Evolutionary conservation across 805 yeast genomes (phyloP).

Genomic region (Metschnikowia cubensis): DNA sequence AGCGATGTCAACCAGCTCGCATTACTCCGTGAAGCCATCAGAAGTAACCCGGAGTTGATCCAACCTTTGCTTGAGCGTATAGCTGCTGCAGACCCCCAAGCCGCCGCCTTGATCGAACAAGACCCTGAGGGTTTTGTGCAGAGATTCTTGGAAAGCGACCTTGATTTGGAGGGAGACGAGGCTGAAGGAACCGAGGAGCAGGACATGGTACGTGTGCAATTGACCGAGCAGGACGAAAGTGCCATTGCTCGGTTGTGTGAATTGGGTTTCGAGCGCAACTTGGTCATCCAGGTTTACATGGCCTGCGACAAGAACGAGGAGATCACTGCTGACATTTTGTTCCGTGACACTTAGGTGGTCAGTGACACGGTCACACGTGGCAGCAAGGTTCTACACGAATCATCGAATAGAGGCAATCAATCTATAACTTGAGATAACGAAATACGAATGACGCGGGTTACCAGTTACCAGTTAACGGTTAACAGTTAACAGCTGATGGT

Average conservation of each 20-base stretch:
- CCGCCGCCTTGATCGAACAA: conserved; percentile 71
- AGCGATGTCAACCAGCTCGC: conserved; percentile 47
- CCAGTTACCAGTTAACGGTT: no score
- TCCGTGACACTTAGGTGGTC: conserved; percentile 40
- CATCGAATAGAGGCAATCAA: neutral
- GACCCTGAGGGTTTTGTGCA: conserved; percentile 89
- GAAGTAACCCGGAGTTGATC: conserved; percentile 82
- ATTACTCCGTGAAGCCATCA: conserved; percentile 69
- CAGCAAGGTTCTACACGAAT: neutral
- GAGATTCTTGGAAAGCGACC: conserved; percentile 60
- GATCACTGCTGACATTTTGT: conserved; percentile 87
- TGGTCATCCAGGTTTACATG: conserved; percentile 89
- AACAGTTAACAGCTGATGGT: no score
- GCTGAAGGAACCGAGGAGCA: conserved; percentile 33
- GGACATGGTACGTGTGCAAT: conserved; percentile 46
- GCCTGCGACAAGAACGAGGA: conserved; percentile 98
- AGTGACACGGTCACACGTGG: neutral
- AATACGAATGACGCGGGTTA: no score
- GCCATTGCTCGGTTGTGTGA: conserved; percentile 90
- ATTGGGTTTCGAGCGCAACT: conserved; percentile 84
- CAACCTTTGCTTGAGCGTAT: conserved; percentile 80
- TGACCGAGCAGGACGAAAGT: conserved; percentile 79
- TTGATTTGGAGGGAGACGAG: conserved; percentile 31
- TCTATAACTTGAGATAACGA: neutral
- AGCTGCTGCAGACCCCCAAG: conserved; percentile 77